Percentiles rank a stretch among this genome's conserved stretches.
phyloP scores from a whole-genome alignment of 2,329 filamentous ascomycete genomes.

The Sporothrix pseudoabietina region DNA sequence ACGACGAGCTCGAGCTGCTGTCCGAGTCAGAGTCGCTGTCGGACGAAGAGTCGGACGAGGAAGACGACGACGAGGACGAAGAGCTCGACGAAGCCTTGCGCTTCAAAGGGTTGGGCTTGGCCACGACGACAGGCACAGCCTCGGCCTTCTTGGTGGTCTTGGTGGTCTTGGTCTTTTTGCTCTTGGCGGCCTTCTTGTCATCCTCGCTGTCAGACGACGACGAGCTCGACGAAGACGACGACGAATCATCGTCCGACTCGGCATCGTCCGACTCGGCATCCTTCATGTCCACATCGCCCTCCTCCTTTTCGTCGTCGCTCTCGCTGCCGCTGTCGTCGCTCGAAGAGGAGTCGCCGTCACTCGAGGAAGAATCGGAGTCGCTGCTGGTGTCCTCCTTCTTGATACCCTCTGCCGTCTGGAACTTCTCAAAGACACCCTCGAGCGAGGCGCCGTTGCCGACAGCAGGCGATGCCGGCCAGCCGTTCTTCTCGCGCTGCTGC shows the following conservation, averaged over 20 bases:
- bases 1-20: slow-evolving; percentile 26
- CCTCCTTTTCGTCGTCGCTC: slow-evolving; percentile 28
- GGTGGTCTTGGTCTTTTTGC: slow-evolving; percentile 37
- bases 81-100: slow-evolving; percentile 53
- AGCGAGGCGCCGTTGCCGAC: slow-evolving; percentile 45
- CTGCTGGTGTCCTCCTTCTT: slow-evolving; percentile 31
- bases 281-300: slow-evolving; percentile 33
- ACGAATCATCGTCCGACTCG: slow-evolving; percentile 39
- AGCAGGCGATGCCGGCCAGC: slow-evolving; percentile 44
- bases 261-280: slow-evolving; percentile 36
- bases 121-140: slow-evolving; percentile 30
- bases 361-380: not conserved
- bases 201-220: slow-evolving; percentile 39
- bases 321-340: slow-evolving; percentile 39
- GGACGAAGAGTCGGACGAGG: slow-evolving; percentile 42
- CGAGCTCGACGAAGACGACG: slow-evolving; percentile 34
- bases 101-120: slow-evolving; percentile 52
- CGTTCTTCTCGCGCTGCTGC: slow-evolving; percentile 61
- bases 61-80: slow-evolving; percentile 45
- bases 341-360: slow-evolving; percentile 30
- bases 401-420: slow-evolving; percentile 46
- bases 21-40: slow-evolving; percentile 30
- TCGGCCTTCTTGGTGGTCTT: slow-evolving; percentile 37
- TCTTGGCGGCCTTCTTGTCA: slow-evolving; percentile 37
- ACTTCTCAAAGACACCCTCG: slow-evolving; percentile 54